Base-by-base conservation (phyloP, 1,284 basidiomycete genomes). In the Tilletia walkeri region DNA sequence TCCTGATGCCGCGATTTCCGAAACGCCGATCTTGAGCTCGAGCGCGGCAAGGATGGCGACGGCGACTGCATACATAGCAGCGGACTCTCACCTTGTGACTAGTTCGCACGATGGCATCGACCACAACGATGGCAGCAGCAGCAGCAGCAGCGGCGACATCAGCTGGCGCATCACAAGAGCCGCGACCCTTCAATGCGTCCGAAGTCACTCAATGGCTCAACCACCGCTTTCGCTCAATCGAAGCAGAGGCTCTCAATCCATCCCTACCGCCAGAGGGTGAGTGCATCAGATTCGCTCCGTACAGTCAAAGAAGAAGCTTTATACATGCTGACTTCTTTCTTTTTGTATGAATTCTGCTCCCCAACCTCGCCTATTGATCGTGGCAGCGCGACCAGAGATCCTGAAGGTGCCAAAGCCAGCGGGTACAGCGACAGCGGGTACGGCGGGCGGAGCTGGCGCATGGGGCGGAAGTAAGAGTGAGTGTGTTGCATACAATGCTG, bases 11-110 rank as follows among this genome's bases (percentile, higher is more conserved):
- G 20, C 41, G 41, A 53, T 18, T 6, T 18, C 50, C 50, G 50
- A 53, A 53, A 53, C 50, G 50, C 50, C 50, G 50, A 53, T 18
- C 50, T 53, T 7, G 50, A 53, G 47, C 56, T 61, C 56, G 56
- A n/a, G 56, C 56, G 4, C 30, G 56, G 6, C 41, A 45, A 45
- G 9, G 41, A 7, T 45, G 9, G 41, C 41, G 41, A 45, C 14
- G 41, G 41, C 41, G 14, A 14, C 41, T 7, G 14, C 41, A 14
- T 30, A 30, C 24, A 30, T 30, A 30, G 24, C 24, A 30, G 24
- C 24, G 24, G 24, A 30, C 24, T 30, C 24, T 30, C 24, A 30
- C 24, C 24, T 30, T 30, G 24, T 30, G 24, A 2, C 1, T 30
- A 30, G 24, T 30, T 30, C 24, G 24, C 24, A 30, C 24, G 41